phyloP scores from a whole-genome alignment of 169 alveolate species.

The Eimeria sp. region DNA sequence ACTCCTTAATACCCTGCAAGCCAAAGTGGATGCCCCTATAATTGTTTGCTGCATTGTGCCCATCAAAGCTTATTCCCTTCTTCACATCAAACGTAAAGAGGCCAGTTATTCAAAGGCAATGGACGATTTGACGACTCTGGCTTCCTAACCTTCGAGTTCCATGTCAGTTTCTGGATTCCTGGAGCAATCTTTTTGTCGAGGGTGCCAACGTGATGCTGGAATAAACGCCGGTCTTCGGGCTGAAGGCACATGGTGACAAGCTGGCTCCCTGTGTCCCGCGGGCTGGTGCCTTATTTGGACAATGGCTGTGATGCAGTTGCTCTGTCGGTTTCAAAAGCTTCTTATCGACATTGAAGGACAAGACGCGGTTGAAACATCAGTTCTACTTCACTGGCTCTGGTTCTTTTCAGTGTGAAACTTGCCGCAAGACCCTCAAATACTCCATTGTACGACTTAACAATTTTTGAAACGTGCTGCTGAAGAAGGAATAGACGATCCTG shows the following conservation, averaged over 20 bases:
- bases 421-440: constrained; percentile 89
- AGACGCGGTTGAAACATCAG: neutral
- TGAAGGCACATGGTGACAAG: constrained; percentile 26
- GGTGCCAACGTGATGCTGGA: constrained; percentile 85
- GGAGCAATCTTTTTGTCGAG: constrained; percentile 86
- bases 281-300: neutral
- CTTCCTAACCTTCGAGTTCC: constrained; percentile 83
- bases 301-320: neutral
- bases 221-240: constrained; percentile 90
- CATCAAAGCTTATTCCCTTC: neutral
- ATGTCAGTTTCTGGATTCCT: constrained; percentile 83
- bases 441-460: constrained; percentile 94
- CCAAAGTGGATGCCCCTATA: neutral
- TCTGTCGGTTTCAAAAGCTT: neutral
- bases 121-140: neutral
- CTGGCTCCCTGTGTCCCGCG: neutral
- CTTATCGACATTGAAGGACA: neutral
- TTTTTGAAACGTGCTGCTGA: constrained; percentile 94
- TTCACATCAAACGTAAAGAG: neutral
- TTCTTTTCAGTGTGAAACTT: neutral
- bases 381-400: neutral
- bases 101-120: neutral
- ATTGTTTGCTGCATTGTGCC: neutral
- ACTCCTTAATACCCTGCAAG: constrained; percentile 90
- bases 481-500: constrained; percentile 92